Evolutionary conservation across 495 filamentous ascomycete species (phyloP), one percentile per base, ranked within the genome.

Genomic region (Aspergillus olivimuriae): DNA sequence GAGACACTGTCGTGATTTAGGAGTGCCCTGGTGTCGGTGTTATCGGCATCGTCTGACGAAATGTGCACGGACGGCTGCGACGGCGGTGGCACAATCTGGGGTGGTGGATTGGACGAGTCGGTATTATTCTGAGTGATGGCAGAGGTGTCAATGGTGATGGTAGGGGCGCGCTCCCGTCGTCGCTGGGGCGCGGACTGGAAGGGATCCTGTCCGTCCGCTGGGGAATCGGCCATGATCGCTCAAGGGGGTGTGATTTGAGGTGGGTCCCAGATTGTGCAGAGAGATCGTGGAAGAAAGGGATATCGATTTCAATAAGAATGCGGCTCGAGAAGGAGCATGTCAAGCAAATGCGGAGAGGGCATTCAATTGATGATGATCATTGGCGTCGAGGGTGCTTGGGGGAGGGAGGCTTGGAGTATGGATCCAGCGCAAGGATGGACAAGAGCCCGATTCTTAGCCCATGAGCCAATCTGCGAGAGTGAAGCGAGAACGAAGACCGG

Each of bases 141-240:
- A 38, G 83, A 82, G 9, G 83, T 86, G 60, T 88, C 82, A 44
- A 87, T 86, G 11, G 81, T 86, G 38, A 87, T 88, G 17, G 83
- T 86, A 24, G 84, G 84, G 9, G 73, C 73, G 32, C 72, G 63
- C 47, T 68, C 66, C 44, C 73, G 63, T 37, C n/a, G n/a, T n/a
- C 67, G 67, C 41, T 63, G 59, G 38, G 66, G 66, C 32, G 62
- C 50, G 16, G 60, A 43, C 18, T 60, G 59, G 16, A 43, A 46
- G 33, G 55, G 24, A 50, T 64, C 63, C 30, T 63, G 47, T 23
- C 45, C 57, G 42, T 55, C 47, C 32, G 45, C 35, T 48, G 47
- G 49, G 37, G 57, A 47, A 20, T 68, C 56, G 32, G 61, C 56
- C 67, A 70, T 70, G 48, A 35, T 66, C 46, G 43, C 31, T 39